Conservation (phyloP, 495 filamentous ascomycete genomes). For the Aspergillus nanangensis region DNA sequence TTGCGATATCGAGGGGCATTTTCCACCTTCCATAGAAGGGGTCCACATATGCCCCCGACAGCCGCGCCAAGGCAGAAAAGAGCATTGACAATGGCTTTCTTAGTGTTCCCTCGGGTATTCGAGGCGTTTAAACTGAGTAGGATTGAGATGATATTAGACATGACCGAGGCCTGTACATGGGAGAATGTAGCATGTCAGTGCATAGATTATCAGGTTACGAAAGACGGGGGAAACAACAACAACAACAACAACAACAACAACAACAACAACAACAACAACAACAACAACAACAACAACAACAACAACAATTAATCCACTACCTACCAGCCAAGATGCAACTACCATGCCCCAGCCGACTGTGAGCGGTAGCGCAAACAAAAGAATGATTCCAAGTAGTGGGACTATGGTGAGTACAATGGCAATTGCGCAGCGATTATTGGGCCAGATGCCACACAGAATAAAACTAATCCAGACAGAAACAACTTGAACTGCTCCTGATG, state of each 20-base stretch:
- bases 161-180: constrained; percentile 17
- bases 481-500: constrained; percentile 29
- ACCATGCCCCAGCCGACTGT: constrained; percentile 28
- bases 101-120: constrained; percentile 62
- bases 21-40: constrained; percentile 25
- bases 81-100: constrained; percentile 47
- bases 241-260: too few relatives aligned
- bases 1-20: constrained; percentile 23
- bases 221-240: too few relatives aligned
- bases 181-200: background rate
- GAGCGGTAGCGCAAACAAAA: constrained; percentile 25
- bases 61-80: constrained; percentile 35
- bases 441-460: constrained; percentile 17
- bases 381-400: constrained; percentile 22
- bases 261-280: too few relatives aligned
- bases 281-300: too few relatives aligned
- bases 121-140: constrained; percentile 48
- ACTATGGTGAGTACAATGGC: constrained; percentile 19
- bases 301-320: too few relatives aligned
- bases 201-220: background rate
- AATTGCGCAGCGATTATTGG: constrained; percentile 16
- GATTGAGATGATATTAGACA: constrained; percentile 47
- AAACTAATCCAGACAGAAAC: constrained; percentile 25
- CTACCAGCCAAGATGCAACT: constrained; percentile 30
- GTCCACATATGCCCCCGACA: constrained; percentile 26